These are phyloP conservation scores for Trichoderma asperelloides DNA, from an alignment of 495 filamentous ascomycete species.

Conservation along the genomic window DNA sequence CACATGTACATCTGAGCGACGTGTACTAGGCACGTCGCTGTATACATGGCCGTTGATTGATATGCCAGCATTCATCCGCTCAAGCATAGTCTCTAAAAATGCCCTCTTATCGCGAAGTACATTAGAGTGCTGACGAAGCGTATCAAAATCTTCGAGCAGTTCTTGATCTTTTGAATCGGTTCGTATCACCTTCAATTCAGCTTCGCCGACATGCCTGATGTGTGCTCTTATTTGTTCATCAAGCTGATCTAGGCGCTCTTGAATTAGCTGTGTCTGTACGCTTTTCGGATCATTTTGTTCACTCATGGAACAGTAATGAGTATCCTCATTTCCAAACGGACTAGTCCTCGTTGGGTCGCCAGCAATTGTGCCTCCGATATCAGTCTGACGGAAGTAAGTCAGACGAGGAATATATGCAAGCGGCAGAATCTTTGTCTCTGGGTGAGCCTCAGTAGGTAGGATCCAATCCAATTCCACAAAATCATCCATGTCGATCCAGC, in stretches of 20 bases:
- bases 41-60: constrained; percentile 1
- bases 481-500: constrained; percentile 99
- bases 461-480: constrained; percentile 98
- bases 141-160: constrained; percentile 53
- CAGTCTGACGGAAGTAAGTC: constrained; percentile 97
- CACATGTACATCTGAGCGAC: constrained; percentile 17
- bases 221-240: constrained; percentile 68
- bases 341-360: constrained; percentile 65
- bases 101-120: constrained; percentile 63
- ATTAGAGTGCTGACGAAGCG: constrained; percentile 58
- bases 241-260: constrained; percentile 67
- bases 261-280: constrained; percentile 80
- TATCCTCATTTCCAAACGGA: constrained; percentile 83
- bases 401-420: constrained; percentile 87
- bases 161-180: constrained; percentile 44
- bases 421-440: constrained; percentile 86
- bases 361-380: constrained; percentile 63
- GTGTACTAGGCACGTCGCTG: background rate
- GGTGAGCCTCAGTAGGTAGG: constrained; percentile 79
- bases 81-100: constrained; percentile 68
- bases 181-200: constrained; percentile 51
- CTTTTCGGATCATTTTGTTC: constrained; percentile 83
- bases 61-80: constrained; percentile 26
- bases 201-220: constrained; percentile 53
- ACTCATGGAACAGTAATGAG: constrained; percentile 92